A percentile compares a stretch with the other conserved stretches of the same genome.
Evolutionary conservation across 2,329 filamentous ascomycete species (phyloP).

Genomic region (Didymosphaeria variabile): DNA sequence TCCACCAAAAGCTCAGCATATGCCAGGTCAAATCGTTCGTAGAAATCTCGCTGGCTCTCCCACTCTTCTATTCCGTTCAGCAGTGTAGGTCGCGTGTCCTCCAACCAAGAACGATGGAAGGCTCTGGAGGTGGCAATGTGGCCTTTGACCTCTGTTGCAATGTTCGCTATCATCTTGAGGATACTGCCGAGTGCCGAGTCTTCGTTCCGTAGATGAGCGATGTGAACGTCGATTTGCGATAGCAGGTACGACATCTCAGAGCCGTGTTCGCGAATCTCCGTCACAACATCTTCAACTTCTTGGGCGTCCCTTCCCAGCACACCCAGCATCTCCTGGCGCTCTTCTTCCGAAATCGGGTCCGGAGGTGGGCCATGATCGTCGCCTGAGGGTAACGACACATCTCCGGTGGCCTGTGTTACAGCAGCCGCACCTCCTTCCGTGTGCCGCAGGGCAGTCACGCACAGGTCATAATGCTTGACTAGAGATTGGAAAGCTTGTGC

Average conservation of each 20-base stretch:
- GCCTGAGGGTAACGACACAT: conserved; percentile 40
- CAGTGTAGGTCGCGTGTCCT: conserved; percentile 76
- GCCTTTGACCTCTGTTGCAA: conserved; percentile 70
- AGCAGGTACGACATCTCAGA: conserved; percentile 79
- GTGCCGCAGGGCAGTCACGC: conserved; percentile 87
- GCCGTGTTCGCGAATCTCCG: conserved; percentile 77
- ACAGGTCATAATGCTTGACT: conserved; percentile 90
- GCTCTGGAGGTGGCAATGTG: conserved; percentile 72
- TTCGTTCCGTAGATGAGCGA: conserved; percentile 63
- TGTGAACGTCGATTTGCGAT: conserved; percentile 69
- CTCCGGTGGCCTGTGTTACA: conserved; percentile 53
- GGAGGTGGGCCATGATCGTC: conserved; percentile 57
- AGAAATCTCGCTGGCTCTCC: conserved; percentile 79
- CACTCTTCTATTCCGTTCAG: conserved; percentile 75
- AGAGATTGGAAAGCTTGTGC: conserved; percentile 81
- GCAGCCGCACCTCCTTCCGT: conserved; percentile 72
- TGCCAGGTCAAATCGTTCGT: conserved; percentile 83
- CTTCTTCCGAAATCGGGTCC: conserved; percentile 76
- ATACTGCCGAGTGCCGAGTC: conserved; percentile 69
- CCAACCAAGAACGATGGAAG: conserved; percentile 71
- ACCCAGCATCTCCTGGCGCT: conserved; percentile 82
- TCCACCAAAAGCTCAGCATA: conserved; percentile 89
- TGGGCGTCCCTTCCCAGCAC: conserved; percentile 77
- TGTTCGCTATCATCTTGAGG: conserved; percentile 71
- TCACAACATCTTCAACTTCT: conserved; percentile 69